phyloP scores from a whole-genome alignment of 495 filamentous ascomycete species.

The Tuber brumale region DNA sequence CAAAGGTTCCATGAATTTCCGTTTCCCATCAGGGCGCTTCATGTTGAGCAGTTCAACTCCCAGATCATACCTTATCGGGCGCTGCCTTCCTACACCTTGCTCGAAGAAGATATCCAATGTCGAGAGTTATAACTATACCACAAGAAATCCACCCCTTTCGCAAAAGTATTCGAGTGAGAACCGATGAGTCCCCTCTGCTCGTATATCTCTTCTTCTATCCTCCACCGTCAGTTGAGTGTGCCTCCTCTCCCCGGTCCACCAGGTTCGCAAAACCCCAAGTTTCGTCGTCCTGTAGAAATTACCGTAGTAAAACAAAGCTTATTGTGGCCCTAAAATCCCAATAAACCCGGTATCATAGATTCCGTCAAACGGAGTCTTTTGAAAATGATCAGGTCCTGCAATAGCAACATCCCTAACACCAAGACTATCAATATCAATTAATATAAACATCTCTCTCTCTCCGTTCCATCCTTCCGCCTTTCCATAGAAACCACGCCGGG shows the following conservation, averaged over 20 bases:
- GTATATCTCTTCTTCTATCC: background rate
- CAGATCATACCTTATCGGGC: background rate
- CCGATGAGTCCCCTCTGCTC: background rate
- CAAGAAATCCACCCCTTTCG: background rate
- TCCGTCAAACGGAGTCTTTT: background rate
- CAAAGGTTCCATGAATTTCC: background rate
- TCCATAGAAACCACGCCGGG: background rate
- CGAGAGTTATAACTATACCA: background rate
- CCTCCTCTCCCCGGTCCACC: background rate
- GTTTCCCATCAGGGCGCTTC: background rate
- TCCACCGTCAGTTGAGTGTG: background rate
- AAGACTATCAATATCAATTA: background rate
- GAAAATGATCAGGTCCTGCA: background rate
- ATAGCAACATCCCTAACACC: background rate
- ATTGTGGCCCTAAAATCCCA: background rate
- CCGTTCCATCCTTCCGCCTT: background rate
- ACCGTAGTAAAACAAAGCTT: background rate
- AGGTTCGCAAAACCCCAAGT: background rate
- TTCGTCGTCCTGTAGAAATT: background rate
- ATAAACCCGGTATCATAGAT: background rate
- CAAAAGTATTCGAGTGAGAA: background rate
- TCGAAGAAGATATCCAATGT: background rate
- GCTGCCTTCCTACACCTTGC: background rate
- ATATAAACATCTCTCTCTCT: background rate
- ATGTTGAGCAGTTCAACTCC: background rate